Evolutionary conservation across 75 land plant species (phyloP).

Genomic region (Selaginella tamariscina): DNA sequence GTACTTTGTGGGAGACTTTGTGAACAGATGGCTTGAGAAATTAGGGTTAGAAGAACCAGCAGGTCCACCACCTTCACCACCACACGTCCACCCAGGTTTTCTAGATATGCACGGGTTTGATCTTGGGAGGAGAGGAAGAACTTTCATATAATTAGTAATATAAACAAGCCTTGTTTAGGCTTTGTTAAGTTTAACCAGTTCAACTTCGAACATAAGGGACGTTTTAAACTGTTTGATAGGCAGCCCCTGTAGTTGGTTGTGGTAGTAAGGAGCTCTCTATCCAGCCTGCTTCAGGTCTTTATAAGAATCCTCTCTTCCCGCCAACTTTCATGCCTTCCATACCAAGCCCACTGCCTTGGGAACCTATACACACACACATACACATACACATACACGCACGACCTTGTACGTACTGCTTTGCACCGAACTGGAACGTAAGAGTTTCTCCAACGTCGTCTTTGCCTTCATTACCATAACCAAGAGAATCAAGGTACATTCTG

Average conservation of each 20-base stretch:
- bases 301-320: constrained; percentile 13
- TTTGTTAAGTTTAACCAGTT: constrained; percentile 15
- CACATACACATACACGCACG: neutral
- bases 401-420: neutral
- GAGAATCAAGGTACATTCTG: neutral
- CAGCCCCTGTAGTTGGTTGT: constrained; percentile 9
- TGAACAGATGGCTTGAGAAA: constrained; percentile 17
- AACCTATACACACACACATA: neutral
- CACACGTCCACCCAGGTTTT: no score
- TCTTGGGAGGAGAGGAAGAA: no score
- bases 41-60: neutral
- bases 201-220: constrained; percentile 13
- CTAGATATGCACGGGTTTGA: no score
- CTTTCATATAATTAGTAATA: no score
- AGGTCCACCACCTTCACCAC: neutral
- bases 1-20: constrained; percentile 38
- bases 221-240: constrained; percentile 3
- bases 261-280: neutral
- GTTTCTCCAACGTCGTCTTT: neutral
- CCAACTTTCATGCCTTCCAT: constrained; percentile 19
- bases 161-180: no score
- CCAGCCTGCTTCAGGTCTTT: constrained; percentile 14
- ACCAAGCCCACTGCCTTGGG: constrained; percentile 14
- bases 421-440: neutral
- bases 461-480: neutral